Evolutionary conservation across 164 flowering plant genomes (phyloP).

Genomic region (Dillenia suffruticosa): DNA sequence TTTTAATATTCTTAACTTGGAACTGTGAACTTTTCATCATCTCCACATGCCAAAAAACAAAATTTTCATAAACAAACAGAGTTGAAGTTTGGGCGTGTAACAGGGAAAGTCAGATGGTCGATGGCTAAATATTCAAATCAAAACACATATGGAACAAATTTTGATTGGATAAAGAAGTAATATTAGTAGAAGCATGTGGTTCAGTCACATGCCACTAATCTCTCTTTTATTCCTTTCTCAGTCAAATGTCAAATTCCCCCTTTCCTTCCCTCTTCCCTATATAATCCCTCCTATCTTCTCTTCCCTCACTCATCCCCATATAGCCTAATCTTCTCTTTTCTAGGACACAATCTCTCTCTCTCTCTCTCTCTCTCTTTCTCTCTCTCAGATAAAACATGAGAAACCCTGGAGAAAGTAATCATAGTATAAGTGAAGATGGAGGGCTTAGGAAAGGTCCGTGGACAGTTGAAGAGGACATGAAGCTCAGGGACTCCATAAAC

Average conservation of each 20-base stretch:
- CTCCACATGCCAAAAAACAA: conserved; percentile 1
- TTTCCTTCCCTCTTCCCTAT: conserved; percentile 17
- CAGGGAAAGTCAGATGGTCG: no score
- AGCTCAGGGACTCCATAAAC: conserved; percentile 54
- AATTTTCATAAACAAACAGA: no score
- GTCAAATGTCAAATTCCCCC: conserved; percentile 29
- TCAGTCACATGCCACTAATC: conserved; percentile 27
- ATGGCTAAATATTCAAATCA: no score
- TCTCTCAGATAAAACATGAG: conserved; percentile 22
- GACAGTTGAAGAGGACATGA: conserved; percentile 68
- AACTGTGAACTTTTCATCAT: background rate
- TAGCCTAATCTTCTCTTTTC: conserved; percentile 25
- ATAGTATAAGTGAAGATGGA: conserved; percentile 35
- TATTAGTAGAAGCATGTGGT: background rate
- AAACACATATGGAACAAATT: no score
- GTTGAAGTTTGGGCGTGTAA: no score
- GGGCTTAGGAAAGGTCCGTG: conserved; percentile 65
- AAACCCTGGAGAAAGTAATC: conserved; percentile 9
- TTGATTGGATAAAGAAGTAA: background rate
- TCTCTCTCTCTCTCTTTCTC: conserved; percentile 14
- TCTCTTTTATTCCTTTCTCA: conserved; percentile 14
- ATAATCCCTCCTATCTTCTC: conserved; percentile 6
- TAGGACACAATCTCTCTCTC: conserved; percentile 16
- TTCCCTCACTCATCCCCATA: conserved; percentile 17
- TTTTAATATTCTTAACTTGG: background rate